Base-by-base conservation (phyloP, 148 eudicot genomes). In the Nepenthes mirabilis region DNA sequence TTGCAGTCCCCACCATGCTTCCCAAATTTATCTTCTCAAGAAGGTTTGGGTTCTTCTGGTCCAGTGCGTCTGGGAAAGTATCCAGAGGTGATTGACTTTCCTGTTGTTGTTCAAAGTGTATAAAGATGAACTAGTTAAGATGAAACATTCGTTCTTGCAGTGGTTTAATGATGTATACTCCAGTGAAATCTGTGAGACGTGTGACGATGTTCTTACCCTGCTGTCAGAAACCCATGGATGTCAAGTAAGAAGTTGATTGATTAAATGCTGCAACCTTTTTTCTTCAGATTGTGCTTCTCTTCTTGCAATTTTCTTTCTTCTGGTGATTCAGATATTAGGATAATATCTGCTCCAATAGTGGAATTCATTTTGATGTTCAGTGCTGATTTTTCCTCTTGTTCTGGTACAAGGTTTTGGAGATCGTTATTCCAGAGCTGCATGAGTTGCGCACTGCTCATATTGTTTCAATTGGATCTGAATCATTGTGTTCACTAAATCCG, bases 141-240 rank as follows among this genome's bases (percentile, higher is more conserved):
- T 57, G 59, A 65, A 68, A 3, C 8, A 11, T 50, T 10, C 14
- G 2, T 53, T 68, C 33, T 43, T 72, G 78, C 88, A 90, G 97
- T 90, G 97, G 97, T 83, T 90, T 67, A 80, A 90, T 73, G 97
- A 90, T 77, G 97, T 86, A 6, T 81, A 77, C 71, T 83, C 97
- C 33, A 70, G 78, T 69, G 95, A 90, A 60, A 78, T 90, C 74
- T 82, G 95, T 64, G 69, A 71, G 47, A 90, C 79, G 81, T 90
- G 97, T 59, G 83, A 74, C 55, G 77, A 78, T 60, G 80, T 82
- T 77, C 79, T 90, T 60, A 82, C 70, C 60, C 69, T 73, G 62
- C 77, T 90, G 60, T 74, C 67, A 49, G 94, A 86, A 72, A 75
- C 66, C 47, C 63, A 82, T 74, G 84, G 83, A 48, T 86, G 88